A percentile compares a stretch with the other conserved stretches of the same genome.
Conservation (phyloP, 352 stramenopile genomes). For the Poterioochromonas sp. region DNA sequence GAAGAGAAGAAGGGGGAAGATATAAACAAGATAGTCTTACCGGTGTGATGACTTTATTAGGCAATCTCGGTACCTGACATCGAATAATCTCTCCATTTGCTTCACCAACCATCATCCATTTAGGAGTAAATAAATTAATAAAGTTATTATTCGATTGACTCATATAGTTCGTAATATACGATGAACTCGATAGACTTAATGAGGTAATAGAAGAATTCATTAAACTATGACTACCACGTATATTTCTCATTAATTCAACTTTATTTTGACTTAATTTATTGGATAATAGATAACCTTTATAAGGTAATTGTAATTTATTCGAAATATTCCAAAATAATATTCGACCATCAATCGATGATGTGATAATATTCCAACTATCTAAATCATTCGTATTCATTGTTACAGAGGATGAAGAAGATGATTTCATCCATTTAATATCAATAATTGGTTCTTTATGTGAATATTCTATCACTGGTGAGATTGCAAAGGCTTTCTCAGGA, state of each 20-base stretch:
- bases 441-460: constrained; percentile 72
- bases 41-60: neutral
- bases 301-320: constrained; percentile 66
- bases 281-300: constrained; percentile 67
- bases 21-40: neutral
- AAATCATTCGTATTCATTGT: neutral
- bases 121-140: too few relatives aligned
- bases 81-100: neutral
- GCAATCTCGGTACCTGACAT: neutral
- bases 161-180: too few relatives aligned
- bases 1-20: neutral
- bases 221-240: too few relatives aligned
- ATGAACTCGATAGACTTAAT: too few relatives aligned
- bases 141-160: too few relatives aligned
- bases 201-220: too few relatives aligned
- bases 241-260: too few relatives aligned
- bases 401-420: neutral
- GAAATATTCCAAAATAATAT: constrained; percentile 70
- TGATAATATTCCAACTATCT: neutral
- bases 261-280: too few relatives aligned
- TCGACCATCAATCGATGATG: constrained; percentile 53
- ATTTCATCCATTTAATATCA: constrained; percentile 41
- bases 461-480: constrained; percentile 65
- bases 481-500: constrained; percentile 40
- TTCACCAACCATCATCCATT: constrained; percentile 19